A percentile compares a stretch with the other conserved stretches of the same genome.
Evolutionary conservation across 2,329 filamentous ascomycete species (phyloP).

Genomic region (Stachybotrys elegans): DNA sequence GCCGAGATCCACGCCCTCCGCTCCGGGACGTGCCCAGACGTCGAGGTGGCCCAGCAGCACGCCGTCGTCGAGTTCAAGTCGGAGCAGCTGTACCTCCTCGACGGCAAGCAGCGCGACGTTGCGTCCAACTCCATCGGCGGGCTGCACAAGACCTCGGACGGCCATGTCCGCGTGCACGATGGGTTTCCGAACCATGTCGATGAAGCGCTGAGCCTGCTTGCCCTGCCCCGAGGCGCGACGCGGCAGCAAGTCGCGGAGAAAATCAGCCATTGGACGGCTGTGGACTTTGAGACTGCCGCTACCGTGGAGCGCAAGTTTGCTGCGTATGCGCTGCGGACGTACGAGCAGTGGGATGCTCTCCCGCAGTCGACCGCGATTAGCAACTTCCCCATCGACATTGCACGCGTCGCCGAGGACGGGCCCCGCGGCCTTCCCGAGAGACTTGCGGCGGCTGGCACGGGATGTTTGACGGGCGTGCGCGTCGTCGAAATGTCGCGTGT

Average conservation of each 20-base stretch:
- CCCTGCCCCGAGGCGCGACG: conserved; percentile 23
- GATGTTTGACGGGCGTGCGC: conserved; percentile 52
- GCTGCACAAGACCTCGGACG: conserved; percentile 44
- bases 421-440: background rate
- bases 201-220: conserved; percentile 38
- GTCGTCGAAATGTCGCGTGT: conserved; percentile 68
- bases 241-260: conserved; percentile 32
- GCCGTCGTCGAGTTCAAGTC: conserved; percentile 49
- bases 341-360: conserved; percentile 44
- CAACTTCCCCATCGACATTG: conserved; percentile 40
- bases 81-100: conserved; percentile 41
- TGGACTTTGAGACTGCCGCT: conserved; percentile 46
- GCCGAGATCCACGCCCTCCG: conserved; percentile 36
- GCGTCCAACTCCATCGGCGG: conserved; percentile 43
- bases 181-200: conserved; percentile 44
- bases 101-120: conserved; percentile 26
- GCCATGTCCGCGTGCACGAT: conserved; percentile 51
- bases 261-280: conserved; percentile 32
- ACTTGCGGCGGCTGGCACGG: background rate
- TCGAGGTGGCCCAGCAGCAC: conserved; percentile 39
- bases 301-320: conserved; percentile 32
- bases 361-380: conserved; percentile 39
- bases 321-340: conserved; percentile 44
- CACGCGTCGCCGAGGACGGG: conserved; percentile 20
- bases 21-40: conserved; percentile 22